Base-by-base conservation (phyloP, 176 grass and related monocot genomes). In the Hsuehochloa calcarea region DNA sequence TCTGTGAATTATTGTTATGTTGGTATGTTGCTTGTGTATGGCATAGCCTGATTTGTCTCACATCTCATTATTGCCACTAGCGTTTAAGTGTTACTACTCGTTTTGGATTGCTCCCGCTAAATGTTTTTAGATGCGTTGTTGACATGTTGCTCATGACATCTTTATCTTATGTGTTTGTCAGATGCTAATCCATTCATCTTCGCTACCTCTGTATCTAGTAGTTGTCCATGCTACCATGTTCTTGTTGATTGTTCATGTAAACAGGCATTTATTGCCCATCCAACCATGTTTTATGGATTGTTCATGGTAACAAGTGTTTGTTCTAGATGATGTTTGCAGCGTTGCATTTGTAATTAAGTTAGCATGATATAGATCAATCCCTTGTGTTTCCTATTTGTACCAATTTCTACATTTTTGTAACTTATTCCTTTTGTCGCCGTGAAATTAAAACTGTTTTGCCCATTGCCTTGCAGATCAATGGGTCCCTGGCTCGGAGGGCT, bases 401-500 rank as follows among this genome's bases (percentile, higher is more conserved):
- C 15, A 31, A 40, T 34, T 35, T 64, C 2, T 64, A 5, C 15
- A 17, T 17, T 8, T 35, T 65, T 65, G 26, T 26, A 31, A 34
- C 1, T 31, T 7, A 13, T 8, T 4, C 1, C 15, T 5, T 40
- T 22, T n/a, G 4, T 10, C 19, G 5, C 37, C 51, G 13, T 16
- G 6, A 65, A 35, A 35, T 65, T 64, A 16, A 64, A 16, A 14
- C 35, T 35, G 14, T 34, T 16, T 34, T 34, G 34, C 15, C 63
- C 63, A 34, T 65, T 50, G 8, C 46, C 7, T 29, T 51, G 46
- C 44, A 75, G 50, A 55, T 75, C 5, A 56, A 52, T 56, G 50
- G 15, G 45, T 75, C 72, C 29, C 85, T 87, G 9, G 85, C 85
- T 27, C 70, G 79, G 45, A 82, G 85, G 71, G 85, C 85, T 9